Evolutionary conservation across 768 basidiomycete species (phyloP).

Genomic region (Fistulinella prunicolor): DNA sequence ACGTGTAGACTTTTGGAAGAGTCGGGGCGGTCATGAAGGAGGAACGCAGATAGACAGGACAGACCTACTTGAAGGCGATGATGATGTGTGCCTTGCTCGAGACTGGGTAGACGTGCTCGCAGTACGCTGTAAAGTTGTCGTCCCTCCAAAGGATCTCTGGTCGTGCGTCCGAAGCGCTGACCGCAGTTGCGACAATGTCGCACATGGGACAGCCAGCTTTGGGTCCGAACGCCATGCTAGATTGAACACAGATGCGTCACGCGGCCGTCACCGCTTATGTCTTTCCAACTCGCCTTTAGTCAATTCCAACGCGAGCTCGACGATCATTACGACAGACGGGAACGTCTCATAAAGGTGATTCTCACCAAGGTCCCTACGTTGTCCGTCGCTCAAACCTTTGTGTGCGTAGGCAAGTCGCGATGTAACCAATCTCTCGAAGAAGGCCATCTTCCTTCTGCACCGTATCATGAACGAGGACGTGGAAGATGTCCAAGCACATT

Average conservation of each 20-base stretch:
- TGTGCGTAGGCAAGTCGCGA: constrained; percentile 69
- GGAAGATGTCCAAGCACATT: constrained; percentile 23
- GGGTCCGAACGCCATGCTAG: no score
- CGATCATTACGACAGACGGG: constrained; percentile 81
- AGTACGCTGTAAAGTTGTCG: no score
- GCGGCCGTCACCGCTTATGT: no score
- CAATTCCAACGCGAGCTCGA: constrained; percentile 72
- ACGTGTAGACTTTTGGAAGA: constrained; percentile 64
- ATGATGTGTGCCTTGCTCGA: constrained; percentile 73
- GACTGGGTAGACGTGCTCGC: no score
- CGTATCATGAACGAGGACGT: constrained; percentile 53
- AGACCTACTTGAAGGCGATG: constrained; percentile 70
- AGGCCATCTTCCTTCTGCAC: constrained; percentile 90
- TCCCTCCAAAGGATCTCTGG: constrained; percentile 73
- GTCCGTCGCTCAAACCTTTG: constrained; percentile 2
- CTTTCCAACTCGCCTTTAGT: constrained; percentile 42
- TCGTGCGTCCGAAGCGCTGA: constrained; percentile 40
- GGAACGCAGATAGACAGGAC: no score
- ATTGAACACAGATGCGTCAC: no score
- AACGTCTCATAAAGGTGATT: constrained; percentile 83
- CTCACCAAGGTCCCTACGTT: background rate
- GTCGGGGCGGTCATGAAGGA: no score
- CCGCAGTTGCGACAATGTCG: constrained; percentile 52
- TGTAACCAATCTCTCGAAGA: constrained; percentile 89
- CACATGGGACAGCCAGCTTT: constrained; percentile 77